Evolutionary conservation across 352 stramenopile species (phyloP), one percentile per base, ranked within the genome.

Genomic region (Globisporangium rhizosaccharum): DNA sequence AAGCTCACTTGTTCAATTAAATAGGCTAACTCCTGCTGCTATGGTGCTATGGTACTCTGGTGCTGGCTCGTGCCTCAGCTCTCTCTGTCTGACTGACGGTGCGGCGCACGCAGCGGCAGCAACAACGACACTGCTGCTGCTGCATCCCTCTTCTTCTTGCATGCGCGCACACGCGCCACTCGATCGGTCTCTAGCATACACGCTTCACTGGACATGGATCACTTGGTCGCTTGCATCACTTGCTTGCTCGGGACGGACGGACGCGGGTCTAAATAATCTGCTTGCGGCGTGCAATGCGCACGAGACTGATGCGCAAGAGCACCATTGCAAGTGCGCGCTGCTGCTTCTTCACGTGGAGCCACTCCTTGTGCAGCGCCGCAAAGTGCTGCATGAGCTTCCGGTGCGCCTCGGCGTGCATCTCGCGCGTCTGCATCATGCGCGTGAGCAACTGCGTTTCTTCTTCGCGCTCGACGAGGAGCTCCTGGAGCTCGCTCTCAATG

Each of bases 381-480:
- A 64, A 64, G 58, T 64, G 58, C 58, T 59, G 58, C 58, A 64
- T 53, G 50, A 64, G 58, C 58, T 64, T 64, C n/a, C 53, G 52
- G 44, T 64, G 58, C 33, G 58, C 58, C 45, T 64, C 58, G 58
- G 58, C 58, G 58, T 64, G 58, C 58, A 64, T 54, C 44, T 64
- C 58, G 23, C 58, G 58, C 20, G 58, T 64, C 51, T 64, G 58
- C 58, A 64, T 64, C 58, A 64, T 64, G 44, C 58, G 64, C 18
- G 76, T 37, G 46, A 64, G 58, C 51, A 64, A 23, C 51, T 64
- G 58, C 5, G 58, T 64, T 51, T 64, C 58, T 20, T 64, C 58
- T 37, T 64, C 58, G 23, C 44, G 58, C 33, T 64, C 58, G 1
- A 64, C 23, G 23, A 64, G 51, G n/a, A 64, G 58, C 58, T 64